Evolutionary conservation across 2,329 filamentous ascomycete species (phyloP), one percentile per base, ranked within the genome.

Genomic region (Cladobotryum mycophilum): DNA sequence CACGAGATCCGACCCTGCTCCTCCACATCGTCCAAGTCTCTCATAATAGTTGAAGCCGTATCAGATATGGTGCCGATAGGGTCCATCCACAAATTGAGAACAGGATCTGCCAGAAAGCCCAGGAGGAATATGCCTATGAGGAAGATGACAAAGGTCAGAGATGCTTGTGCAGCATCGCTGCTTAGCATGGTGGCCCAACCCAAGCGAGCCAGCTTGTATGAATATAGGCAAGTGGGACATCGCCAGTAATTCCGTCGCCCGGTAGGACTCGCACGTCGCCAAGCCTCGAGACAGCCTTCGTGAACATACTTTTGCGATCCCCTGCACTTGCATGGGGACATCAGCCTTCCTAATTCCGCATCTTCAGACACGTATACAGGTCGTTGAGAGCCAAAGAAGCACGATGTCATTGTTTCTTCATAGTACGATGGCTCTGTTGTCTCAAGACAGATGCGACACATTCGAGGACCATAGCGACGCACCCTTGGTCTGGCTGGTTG

Each of bases 291-390:
- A 64, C 93, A 99, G 30, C 84, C 86, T 68, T 96, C 89, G 67
- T 99, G 93, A 20, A 97, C 90, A 69, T 95, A 96, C 71, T 88
- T 88, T 60, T 92, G 88, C 37, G 88, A 89, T 47, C 93, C 93
- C 71, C 89, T 95, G 78, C 93, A 99, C 70, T 85, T 84, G 76
- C 93, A 99, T 35, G 93, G 93, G 48, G 87, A 86, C 60, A 97
- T 80, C 25, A 99, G 75, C 46, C 89, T 84, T 37, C 89, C 89
- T 30, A 86, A 78, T 56, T 85, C 78, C 6, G 82, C 77, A 57
- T 89, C 87, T 54, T 87, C 81, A 20, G 88, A 91, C 47, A 84
- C 78, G 62, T 95, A 96, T 17, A 66, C 67, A 7, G 71, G 71
- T 22, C 64, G 61, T 17, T 67, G 65, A 15, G 67, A 57, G n/a